phyloP scores from a whole-genome alignment of 345 rosid genomes.

The Eucalyptus guilfoylei region DNA sequence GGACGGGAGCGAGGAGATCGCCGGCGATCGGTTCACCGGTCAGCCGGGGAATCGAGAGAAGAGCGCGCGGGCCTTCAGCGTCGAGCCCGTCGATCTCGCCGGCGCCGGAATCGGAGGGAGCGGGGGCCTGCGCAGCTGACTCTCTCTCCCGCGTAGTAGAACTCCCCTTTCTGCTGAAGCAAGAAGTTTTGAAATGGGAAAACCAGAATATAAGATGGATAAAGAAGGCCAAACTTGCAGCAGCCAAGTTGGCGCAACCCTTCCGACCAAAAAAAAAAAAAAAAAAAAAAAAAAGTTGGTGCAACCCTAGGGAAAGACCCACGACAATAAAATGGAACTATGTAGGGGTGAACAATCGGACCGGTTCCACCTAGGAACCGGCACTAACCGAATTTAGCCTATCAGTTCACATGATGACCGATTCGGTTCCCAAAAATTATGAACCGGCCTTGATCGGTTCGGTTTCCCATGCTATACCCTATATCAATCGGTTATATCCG shows the following conservation, averaged over 20 bases:
- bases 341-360: neutral
- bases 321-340: neutral
- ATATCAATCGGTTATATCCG: neutral
- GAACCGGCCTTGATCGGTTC: too few species aligned
- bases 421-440: too few species aligned
- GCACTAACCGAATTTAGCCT: neutral
- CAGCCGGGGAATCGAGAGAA: neutral
- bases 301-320: neutral
- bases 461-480: too few species aligned
- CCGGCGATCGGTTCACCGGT: neutral
- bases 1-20: neutral
- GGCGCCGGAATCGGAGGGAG: neutral
- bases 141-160: neutral
- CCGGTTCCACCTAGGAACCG: neutral
- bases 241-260: neutral
- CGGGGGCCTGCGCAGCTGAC: too few species aligned
- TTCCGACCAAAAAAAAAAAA: too few species aligned
- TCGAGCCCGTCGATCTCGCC: neutral
- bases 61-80: neutral
- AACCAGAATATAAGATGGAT: neutral
- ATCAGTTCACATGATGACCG: neutral
- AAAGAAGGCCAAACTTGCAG: neutral
- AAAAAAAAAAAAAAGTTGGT: too few species aligned
- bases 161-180: neutral
- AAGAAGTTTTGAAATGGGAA: neutral